These are phyloP conservation scores for Teratosphaeria epicoccoides DNA, from an alignment of 2,329 filamentous ascomycete species.

Conservation along the genomic window DNA sequence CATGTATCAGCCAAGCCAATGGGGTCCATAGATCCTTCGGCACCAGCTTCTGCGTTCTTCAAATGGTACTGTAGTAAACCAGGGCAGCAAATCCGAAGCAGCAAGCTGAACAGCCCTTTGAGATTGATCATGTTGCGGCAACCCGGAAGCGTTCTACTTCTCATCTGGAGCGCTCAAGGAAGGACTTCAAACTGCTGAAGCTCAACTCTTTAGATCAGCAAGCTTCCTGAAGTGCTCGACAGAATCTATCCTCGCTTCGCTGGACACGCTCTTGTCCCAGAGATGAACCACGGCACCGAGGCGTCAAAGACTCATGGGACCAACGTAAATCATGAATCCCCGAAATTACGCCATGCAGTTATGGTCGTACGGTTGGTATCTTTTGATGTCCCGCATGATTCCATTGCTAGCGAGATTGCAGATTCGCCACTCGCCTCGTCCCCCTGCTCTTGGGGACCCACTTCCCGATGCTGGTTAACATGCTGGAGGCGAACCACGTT, in stretches of 20 bases:
- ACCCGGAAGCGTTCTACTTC: neutral
- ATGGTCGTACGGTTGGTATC: no score
- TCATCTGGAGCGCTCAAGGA: neutral
- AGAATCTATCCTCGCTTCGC: neutral
- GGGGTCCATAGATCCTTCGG: neutral
- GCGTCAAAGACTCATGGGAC: no score
- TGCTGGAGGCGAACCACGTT: no score
- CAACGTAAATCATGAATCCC: no score
- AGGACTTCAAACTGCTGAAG: neutral
- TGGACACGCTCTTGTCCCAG: neutral
- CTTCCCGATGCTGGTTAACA: neutral
- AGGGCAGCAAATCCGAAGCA: neutral
- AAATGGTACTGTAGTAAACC: neutral
- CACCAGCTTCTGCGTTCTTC: neutral
- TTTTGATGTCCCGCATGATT: no score
- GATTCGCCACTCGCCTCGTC: neutral
- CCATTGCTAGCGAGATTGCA: no score
- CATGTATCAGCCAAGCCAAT: neutral
- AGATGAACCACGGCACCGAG: no score
- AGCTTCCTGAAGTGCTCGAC: neutral
- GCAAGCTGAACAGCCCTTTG: neutral
- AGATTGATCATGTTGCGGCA: neutral
- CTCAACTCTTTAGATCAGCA: neutral
- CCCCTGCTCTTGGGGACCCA: neutral
- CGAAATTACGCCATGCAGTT: no score